Percentiles rank a stretch among this genome's conserved stretches.
Evolutionary conservation across 306 rosid genomes (phyloP).

Genomic region (Trifolium dubium): DNA sequence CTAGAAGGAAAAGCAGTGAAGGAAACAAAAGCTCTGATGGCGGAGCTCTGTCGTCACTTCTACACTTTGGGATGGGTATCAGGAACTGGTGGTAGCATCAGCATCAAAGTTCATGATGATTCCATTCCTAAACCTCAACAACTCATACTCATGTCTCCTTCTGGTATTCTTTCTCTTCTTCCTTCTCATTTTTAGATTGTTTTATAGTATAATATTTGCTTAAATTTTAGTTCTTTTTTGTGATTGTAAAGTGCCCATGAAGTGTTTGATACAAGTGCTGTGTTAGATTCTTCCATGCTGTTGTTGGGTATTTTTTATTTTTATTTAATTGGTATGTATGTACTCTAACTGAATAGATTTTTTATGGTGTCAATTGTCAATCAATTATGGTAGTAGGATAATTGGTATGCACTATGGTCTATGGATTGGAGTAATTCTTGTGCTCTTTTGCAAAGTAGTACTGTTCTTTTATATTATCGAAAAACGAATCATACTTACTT

Average conservation of each 20-base stretch:
- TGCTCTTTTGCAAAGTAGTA: no score
- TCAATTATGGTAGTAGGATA: not conserved
- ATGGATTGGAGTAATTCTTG: not conserved
- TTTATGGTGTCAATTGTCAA: not conserved
- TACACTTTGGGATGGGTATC: constrained; percentile 92
- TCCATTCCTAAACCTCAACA: constrained; percentile 75
- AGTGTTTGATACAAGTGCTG: constrained; percentile 11
- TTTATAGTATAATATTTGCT: not conserved
- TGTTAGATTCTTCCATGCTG: constrained; percentile 16
- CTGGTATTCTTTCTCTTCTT: no score
- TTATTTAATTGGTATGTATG: not conserved
- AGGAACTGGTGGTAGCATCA: constrained; percentile 96
- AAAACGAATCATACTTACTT: no score
- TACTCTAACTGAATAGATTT: no score
- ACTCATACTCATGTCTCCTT: constrained; percentile 81
- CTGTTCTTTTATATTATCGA: no score
- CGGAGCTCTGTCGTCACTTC: constrained; percentile 94
- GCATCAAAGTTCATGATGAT: constrained; percentile 80
- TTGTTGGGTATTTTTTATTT: not conserved
- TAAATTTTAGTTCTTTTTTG: not conserved
- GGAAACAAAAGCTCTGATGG: constrained; percentile 72
- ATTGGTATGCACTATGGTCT: not conserved
- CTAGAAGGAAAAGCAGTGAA: constrained; percentile 67
- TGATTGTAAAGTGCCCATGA: not conserved
- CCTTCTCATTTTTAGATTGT: not conserved